A percentile compares a stretch with the other conserved stretches of the same genome.
These are phyloP conservation scores for Dendryphion nanum DNA, from an alignment of 2,329 filamentous ascomycete genomes.

Conservation along the genomic window DNA sequence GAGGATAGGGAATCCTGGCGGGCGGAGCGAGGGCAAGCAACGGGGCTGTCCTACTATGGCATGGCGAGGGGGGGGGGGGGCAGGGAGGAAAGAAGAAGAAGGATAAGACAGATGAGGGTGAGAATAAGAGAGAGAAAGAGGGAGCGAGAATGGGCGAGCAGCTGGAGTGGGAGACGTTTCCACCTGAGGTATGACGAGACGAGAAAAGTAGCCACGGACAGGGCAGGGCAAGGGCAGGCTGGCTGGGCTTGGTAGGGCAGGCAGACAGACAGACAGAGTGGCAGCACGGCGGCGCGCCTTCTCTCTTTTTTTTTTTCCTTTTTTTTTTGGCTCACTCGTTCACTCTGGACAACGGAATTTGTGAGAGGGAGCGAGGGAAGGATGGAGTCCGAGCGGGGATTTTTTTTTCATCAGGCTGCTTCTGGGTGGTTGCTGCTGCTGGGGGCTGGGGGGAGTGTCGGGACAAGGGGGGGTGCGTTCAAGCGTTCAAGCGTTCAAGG, in stretches of 20 bases:
- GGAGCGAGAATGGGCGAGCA: neutral
- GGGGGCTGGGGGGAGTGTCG: neutral
- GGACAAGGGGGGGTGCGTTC: slow-evolving; percentile 11
- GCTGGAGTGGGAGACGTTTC: neutral
- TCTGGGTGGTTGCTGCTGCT: too few species aligned
- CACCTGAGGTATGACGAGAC: too few species aligned
- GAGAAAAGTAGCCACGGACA: neutral
- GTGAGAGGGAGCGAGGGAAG: too few species aligned
- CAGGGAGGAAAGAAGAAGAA: neutral
- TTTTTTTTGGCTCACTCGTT: too few species aligned
- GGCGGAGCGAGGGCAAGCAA: neutral
- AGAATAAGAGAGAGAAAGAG: neutral
- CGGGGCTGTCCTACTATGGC: too few species aligned
- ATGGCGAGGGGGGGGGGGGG: slow-evolving; percentile 1
- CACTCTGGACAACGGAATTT: too few species aligned
- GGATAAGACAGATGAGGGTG: neutral
- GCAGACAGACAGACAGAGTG: too few species aligned
- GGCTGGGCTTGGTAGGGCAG: slow-evolving; percentile 3
- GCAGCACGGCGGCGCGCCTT: too few species aligned
- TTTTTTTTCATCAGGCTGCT: too few species aligned
- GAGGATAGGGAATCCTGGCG: neutral
- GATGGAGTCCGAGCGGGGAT: too few species aligned
- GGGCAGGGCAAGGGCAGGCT: neutral
- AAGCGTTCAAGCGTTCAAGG: too few species aligned
- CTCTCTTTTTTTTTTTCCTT: too few species aligned